Conservation (phyloP, 768 basidiomycete genomes). For the Kwoniella europaea region DNA sequence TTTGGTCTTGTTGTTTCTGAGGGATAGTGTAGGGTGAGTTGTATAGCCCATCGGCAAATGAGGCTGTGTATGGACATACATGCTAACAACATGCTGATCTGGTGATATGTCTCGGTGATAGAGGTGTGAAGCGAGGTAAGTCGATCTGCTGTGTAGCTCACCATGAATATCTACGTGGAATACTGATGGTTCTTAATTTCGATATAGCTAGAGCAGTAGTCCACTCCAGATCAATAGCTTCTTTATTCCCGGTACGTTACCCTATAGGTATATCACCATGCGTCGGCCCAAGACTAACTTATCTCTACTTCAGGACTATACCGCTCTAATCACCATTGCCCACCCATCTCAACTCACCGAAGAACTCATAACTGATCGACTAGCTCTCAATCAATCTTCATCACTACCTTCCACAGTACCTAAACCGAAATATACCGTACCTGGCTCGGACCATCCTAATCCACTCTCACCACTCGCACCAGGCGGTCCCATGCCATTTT, state of each 20-base stretch:
- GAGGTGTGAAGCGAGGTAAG: conserved; percentile 47
- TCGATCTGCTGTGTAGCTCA: background rate
- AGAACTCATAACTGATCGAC: conserved; percentile 37
- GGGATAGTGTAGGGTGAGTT: conserved; percentile 48
- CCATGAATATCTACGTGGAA: background rate
- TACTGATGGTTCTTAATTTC: background rate
- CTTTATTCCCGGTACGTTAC: conserved; percentile 44
- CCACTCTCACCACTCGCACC: conserved; percentile 19
- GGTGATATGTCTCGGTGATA: conserved; percentile 5
- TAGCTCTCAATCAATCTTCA: conserved; percentile 30
- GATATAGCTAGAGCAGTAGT: conserved; percentile 51
- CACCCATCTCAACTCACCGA: conserved; percentile 43
- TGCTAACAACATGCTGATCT: background rate
- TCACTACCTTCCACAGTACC: conserved; percentile 10
- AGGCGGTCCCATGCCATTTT: conserved; percentile 20
- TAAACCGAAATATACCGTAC: conserved; percentile 18
- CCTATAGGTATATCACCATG: background rate
- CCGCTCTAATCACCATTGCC: conserved; percentile 48
- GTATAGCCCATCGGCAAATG: background rate
- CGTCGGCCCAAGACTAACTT: conserved; percentile 14
- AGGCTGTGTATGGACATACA: background rate
- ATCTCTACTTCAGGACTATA: conserved; percentile 40
- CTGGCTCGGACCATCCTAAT: conserved; percentile 20
- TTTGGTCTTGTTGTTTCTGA: conserved; percentile 38
- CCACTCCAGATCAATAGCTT: conserved; percentile 47